Evolutionary conservation across 345 rosid species (phyloP), one percentile per base, ranked within the genome.

Genomic region (Sonneratia caseolaris): DNA sequence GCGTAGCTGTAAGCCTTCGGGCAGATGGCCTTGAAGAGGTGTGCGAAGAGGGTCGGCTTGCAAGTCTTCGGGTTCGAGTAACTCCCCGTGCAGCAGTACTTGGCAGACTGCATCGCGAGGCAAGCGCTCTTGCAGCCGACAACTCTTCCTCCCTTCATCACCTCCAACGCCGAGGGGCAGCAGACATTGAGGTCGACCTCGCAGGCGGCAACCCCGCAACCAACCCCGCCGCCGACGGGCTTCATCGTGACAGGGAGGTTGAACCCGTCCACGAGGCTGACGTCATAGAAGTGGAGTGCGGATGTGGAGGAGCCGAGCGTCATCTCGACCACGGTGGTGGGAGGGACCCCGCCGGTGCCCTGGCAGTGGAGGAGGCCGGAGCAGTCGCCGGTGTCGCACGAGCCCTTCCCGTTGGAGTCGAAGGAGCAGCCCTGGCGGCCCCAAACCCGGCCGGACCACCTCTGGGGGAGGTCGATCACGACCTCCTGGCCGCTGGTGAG

Each of bases 71-170:
- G 99, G 56, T 86, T 86, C 5, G 85, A 79, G 66, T 75, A 95
- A 19, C 83, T 81, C 0, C 99, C 97, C 0, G 99, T 92, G 74
- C 99, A 95, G 76, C 99, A 95, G 68, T 90, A 90, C 80, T 83
- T 86, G 0, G 97, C 86, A 1, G 99, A 91, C 51, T 87, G 91
- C 97, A 90, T 87, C 18, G 99, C 99, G 71, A 94, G 81, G 79
- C 99, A 94, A 3, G 93, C 99, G 74, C 99, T 94, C 74, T 94
- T 91, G 73, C 99, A 94, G 0, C 92, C 97, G 19, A 94, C 91
- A 0, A 90, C 86, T 76, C 76, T 87, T 8, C 83, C 90, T 40
- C 83, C 76, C 69, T 74, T 82, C 84, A 73, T 88, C 27, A 90
- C 89, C 75, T 90, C 97, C 86, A 94, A 71, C 5, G 89, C 96